These are phyloP conservation scores for Apiotrichum montevideense DNA, from an alignment of 1,284 basidiomycete species.

Conservation along the genomic window DNA sequence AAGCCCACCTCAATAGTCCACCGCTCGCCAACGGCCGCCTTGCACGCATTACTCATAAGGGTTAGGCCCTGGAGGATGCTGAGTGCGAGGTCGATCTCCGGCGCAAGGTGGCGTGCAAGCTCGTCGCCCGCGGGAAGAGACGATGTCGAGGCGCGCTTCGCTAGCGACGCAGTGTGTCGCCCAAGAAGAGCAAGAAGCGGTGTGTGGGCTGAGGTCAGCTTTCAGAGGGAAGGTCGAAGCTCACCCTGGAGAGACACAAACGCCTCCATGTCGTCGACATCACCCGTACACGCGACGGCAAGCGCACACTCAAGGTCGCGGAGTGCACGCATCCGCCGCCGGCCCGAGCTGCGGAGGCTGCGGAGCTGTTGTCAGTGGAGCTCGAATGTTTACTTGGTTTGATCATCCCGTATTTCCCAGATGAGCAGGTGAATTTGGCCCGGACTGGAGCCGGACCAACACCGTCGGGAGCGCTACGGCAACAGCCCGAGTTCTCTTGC, in stretches of 20 bases:
- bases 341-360: conserved; percentile 24
- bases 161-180: conserved; percentile 30
- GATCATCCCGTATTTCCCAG: too few relatives aligned
- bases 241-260: conserved; percentile 11
- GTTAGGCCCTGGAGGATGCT: conserved; percentile 72
- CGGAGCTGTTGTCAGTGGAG: conserved; percentile 16
- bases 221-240: neutral
- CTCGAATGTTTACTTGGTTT: too few relatives aligned
- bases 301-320: conserved; percentile 20
- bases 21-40: conserved; percentile 61
- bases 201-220: conserved; percentile 23
- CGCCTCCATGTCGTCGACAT: neutral
- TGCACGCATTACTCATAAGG: conserved; percentile 63
- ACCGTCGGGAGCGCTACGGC: too few relatives aligned
- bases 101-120: conserved; percentile 20
- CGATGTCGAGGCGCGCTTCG: conserved; percentile 22
- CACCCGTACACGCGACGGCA: conserved; percentile 9
- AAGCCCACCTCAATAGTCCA: conserved; percentile 63
- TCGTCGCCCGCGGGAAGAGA: conserved; percentile 29
- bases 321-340: conserved; percentile 25
- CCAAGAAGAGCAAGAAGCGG: conserved; percentile 28
- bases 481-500: too few relatives aligned
- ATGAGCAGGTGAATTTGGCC: too few relatives aligned
- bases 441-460: too few relatives aligned
- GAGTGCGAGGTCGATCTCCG: conserved; percentile 48